Base-by-base conservation (phyloP, 2,329 filamentous ascomycete species). In the Gaeumannomyces sp. region DNA sequence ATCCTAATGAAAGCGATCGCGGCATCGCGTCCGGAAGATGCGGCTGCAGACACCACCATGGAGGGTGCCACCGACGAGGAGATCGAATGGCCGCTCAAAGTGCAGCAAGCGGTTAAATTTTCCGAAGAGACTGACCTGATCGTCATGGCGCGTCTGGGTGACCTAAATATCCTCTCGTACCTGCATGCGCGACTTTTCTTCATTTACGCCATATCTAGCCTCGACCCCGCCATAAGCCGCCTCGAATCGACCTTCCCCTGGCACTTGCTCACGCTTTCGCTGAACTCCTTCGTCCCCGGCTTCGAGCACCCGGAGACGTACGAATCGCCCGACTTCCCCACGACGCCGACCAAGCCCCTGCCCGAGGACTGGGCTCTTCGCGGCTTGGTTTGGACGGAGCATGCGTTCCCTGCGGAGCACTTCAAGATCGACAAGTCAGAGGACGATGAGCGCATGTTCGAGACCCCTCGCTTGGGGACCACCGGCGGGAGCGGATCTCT, bases 341-440 rank as follows among this genome's bases (percentile, higher is more conserved):
- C 75, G 1, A 76, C 77, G 2, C 78, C 78, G 2, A 77, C 76
- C 56, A 74, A 78, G 0, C 88, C 89, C 0, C 72, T 92, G 0
- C 87, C 88, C 0, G 90, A 92, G 61, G 90, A 93, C 66, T 91
- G 85, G 68, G 80, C 84, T 0, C 81, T 91, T 64, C 80, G 87
- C 1, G 89, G 89, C 0, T 76, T 90, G 1, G 72, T 86, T 1
- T 91, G 86, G 78, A 78, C 81, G 0, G 79, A 85, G 2, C 77
- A 79, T 14, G 88, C 88, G 65, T 87, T 84, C 64, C 86, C 87
- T 0, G 65, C 74, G 0, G 76, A 79, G 0, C 90, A 85, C 84
- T 91, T 91, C 70, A 69, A 72, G 0, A 79, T 80, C 11, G 80
- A 82, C 1, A 81, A 82, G 65, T 79, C 87, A 6, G 87, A 90